phyloP scores from a whole-genome alignment of 331 rosid genomes.

The Quercus tomentella region DNA sequence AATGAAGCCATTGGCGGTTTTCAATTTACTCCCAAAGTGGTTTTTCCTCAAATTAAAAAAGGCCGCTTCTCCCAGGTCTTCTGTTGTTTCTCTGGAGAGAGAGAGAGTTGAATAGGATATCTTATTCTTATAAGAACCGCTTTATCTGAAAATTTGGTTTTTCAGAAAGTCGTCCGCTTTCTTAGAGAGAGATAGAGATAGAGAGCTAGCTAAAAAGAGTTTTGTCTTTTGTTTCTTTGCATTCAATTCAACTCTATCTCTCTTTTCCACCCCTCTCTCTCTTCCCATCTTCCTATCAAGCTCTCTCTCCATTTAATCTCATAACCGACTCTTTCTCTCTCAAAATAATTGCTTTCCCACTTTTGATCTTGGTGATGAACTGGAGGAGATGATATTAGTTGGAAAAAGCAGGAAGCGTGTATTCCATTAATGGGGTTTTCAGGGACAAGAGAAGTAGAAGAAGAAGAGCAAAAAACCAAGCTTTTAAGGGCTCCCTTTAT shows the following conservation, averaged over 20 bases:
- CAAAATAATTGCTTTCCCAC: not conserved
- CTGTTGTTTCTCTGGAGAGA: not conserved
- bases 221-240: slow-evolving; percentile 41
- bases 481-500: slow-evolving; percentile 36
- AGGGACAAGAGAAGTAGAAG: slow-evolving; percentile 20
- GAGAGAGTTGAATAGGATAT: slow-evolving; percentile 12
- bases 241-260: slow-evolving; percentile 34
- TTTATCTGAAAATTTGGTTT: slow-evolving; percentile 38
- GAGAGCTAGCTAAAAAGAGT: slow-evolving; percentile 16
- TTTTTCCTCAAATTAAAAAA: slow-evolving; percentile 10
- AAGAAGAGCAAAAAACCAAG: slow-evolving; percentile 25
- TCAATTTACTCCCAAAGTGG: not conserved
- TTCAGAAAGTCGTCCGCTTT: slow-evolving; percentile 37
- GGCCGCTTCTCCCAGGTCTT: slow-evolving; percentile 26
- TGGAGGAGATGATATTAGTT: slow-evolving; percentile 18
- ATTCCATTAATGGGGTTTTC: slow-evolving; percentile 34
- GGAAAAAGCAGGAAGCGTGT: slow-evolving; percentile 40
- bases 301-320: slow-evolving; percentile 11
- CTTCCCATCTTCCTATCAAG: slow-evolving; percentile 7
- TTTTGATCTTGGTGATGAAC: not conserved
- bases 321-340: slow-evolving; percentile 42
- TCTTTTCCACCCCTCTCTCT: slow-evolving; percentile 17
- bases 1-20: slow-evolving; percentile 31
- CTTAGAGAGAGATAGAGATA: slow-evolving; percentile 10
- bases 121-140: slow-evolving; percentile 35